Conservation (phyloP, 768 basidiomycete genomes). For the Cystofilobasidium capitatum region DNA sequence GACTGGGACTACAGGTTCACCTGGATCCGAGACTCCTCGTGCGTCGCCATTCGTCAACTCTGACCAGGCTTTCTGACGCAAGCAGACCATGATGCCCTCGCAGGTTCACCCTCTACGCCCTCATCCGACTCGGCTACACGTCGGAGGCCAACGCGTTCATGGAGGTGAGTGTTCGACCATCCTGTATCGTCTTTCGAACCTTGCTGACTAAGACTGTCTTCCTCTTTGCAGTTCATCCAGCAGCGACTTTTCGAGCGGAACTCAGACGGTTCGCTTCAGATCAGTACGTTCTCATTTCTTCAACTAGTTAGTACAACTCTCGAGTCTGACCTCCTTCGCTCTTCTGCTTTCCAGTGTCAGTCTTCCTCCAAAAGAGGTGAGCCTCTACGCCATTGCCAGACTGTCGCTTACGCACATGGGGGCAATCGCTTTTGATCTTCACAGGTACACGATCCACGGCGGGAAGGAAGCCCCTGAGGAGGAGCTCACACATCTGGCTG, state of each 20-base stretch:
- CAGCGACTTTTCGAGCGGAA: constrained; percentile 43
- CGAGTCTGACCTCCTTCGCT: background rate
- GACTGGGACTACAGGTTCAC: constrained; percentile 40
- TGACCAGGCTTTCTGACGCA: too few species aligned
- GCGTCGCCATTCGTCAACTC: too few species aligned
- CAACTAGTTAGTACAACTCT: background rate
- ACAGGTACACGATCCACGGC: constrained; percentile 71
- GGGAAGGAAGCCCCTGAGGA: constrained; percentile 76
- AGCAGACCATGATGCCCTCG: too few species aligned
- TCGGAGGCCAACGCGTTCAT: constrained; percentile 75
- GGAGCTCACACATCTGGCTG: constrained; percentile 77
- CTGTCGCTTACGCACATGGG: too few species aligned
- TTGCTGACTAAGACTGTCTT: background rate
- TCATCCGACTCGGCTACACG: constrained; percentile 57
- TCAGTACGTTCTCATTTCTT: constrained; percentile 56
- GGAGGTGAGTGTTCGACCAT: constrained; percentile 81
- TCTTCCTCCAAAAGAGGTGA: too few species aligned
- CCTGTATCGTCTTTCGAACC: constrained; percentile 6
- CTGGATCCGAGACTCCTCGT: constrained; percentile 80
- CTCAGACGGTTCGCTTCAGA: constrained; percentile 82
- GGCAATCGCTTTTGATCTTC: constrained; percentile 29
- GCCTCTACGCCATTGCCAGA: too few species aligned
- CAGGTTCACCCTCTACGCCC: constrained; percentile 93
- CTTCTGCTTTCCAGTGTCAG: background rate
- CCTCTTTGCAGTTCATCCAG: background rate